Evolutionary conservation across 306 rosid genomes (phyloP).

Genomic region (Arachis stenosperma): DNA sequence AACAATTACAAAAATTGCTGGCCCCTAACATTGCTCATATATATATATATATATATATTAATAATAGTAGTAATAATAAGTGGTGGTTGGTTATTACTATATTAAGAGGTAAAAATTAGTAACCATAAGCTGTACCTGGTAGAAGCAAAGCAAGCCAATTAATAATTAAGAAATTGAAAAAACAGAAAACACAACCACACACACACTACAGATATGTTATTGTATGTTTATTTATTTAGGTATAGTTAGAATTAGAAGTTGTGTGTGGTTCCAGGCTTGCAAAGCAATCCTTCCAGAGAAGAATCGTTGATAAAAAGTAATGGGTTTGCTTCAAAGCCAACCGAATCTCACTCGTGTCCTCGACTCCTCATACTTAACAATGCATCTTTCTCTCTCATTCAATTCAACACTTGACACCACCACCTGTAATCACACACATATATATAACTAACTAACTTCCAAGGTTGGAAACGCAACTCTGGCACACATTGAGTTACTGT

Average conservation of each 20-base stretch:
- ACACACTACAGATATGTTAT: no score
- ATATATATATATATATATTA: no score
- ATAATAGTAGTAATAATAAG: background rate
- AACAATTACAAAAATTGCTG: no score
- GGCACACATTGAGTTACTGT: constrained; percentile 46
- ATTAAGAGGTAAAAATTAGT: background rate
- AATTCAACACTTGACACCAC: background rate
- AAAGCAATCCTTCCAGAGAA: constrained; percentile 84
- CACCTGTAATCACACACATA: constrained; percentile 27
- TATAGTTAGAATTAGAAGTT: constrained; percentile 24
- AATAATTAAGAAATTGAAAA: background rate
- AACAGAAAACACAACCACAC: background rate
- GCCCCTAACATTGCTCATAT: no score
- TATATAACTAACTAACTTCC: constrained; percentile 47
- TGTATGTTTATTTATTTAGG: no score
- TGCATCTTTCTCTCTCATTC: constrained; percentile 47
- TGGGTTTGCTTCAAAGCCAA: constrained; percentile 98
- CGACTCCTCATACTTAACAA: constrained; percentile 72
- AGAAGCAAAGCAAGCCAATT: constrained; percentile 25
- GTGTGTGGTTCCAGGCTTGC: constrained; percentile 88
- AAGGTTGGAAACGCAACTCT: constrained; percentile 63
- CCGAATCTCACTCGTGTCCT: constrained; percentile 95
- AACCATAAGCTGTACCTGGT: constrained; percentile 15
- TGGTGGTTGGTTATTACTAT: background rate
- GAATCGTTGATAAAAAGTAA: constrained; percentile 86